Percentiles rank a stretch among this genome's conserved stretches.
phyloP scores from a whole-genome alignment of 768 basidiomycete species.

The Clitopilus hobsonii region DNA sequence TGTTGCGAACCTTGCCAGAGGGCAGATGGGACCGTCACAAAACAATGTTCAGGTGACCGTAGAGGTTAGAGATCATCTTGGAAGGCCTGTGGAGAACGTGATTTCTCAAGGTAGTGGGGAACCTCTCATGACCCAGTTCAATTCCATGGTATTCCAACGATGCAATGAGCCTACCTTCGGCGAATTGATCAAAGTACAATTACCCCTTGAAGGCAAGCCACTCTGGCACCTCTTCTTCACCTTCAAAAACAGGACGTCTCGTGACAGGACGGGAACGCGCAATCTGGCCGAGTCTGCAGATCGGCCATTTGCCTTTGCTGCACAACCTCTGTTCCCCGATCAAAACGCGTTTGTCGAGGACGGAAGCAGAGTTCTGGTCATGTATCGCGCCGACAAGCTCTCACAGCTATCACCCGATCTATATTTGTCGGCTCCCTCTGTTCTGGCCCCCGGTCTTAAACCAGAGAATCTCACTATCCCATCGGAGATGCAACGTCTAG shows the following conservation, averaged over 20 bases:
- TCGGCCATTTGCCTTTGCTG: slow-evolving; percentile 88
- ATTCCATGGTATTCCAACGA: slow-evolving; percentile 87
- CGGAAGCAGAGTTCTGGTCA: slow-evolving; percentile 77
- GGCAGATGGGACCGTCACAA: slow-evolving; percentile 44
- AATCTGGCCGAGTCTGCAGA: slow-evolving; percentile 43
- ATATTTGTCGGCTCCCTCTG: slow-evolving; percentile 71
- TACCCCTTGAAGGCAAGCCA: slow-evolving; percentile 63
- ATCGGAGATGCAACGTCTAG: slow-evolving; percentile 56
- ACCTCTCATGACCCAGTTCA: slow-evolving; percentile 70
- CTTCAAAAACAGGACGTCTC: slow-evolving; percentile 69
- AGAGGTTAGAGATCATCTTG: slow-evolving; percentile 79
- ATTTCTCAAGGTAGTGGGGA: slow-evolving; percentile 88
- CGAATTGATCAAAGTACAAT: slow-evolving; percentile 84
- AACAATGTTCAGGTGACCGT: slow-evolving; percentile 86
- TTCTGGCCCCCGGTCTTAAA: slow-evolving; percentile 49
- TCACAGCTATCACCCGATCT: slow-evolving; percentile 54
- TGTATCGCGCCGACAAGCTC: slow-evolving; percentile 81
- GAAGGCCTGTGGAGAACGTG: slow-evolving; percentile 60
- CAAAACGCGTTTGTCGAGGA: slow-evolving; percentile 80
- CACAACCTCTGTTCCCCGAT: slow-evolving; percentile 81
- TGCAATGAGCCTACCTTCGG: slow-evolving; percentile 90
- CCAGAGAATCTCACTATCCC: slow-evolving; percentile 55
- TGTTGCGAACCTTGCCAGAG: slow-evolving; percentile 57
- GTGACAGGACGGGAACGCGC: slow-evolving; percentile 41
- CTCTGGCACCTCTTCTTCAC: slow-evolving; percentile 94